Evolutionary conservation across 306 rosid genomes (phyloP), one percentile per base, ranked within the genome.

Genomic region (Malus sylvestris): DNA sequence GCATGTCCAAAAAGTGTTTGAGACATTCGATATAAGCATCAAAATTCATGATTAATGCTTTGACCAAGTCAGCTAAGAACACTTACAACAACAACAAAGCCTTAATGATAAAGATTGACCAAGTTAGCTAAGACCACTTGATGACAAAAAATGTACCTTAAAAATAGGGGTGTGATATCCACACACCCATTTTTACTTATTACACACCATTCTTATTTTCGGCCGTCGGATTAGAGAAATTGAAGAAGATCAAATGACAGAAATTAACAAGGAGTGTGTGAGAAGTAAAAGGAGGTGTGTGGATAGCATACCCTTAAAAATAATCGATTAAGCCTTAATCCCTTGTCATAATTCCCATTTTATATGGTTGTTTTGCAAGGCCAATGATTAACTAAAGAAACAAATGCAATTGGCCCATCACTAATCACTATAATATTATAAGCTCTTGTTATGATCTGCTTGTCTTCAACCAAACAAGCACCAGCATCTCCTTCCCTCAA

Each of bases 401-500:
- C 30, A 44, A 44, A 1, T 73, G 44, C 25, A 10, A 68, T 60
- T 60, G 77, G 45, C 44, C 77, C 69, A 40, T 73, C 44, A 42
- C 59, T 18, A 61, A 8, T 72, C 65, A 63, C n/a, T 11, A 29
- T 33, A 15, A 23, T 19, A 32, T 8, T 18, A 64, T 32, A 32
- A 32, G 68, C 40, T 14, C 8, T 62, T 16, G 20, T 3, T 32
- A 25, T 66, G 86, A 86, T 85, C 71, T 30, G 81, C 84, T 77
- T 83, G 89, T 91, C 97, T 79, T 85, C 77, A 85, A 88, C 83
- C 84, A 76, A 85, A 88, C 93, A 86, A 49, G 68, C 84, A 83
- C 30, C 32, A 44, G 9, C 58, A 2, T 66, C 61, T 52, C 51
- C 23, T 59, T 25, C 25, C 25, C 25, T 25, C 25, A 25, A 25